Base-by-base conservation (phyloP, 129 eudicot species). In the Logfia minima region DNA sequence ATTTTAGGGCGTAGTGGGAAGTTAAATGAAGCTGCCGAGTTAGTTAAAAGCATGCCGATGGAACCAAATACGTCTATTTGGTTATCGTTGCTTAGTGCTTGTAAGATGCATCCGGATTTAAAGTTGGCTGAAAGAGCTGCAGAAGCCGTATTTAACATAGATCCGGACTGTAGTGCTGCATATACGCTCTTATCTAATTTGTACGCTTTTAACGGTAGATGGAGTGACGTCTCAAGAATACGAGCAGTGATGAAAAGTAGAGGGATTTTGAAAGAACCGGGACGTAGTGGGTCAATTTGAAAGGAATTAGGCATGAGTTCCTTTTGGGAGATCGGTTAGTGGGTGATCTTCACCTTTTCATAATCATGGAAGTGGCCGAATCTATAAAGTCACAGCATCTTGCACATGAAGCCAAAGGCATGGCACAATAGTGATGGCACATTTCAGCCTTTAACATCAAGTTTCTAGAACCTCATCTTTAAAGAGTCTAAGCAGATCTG, bases 151-250 rank as follows among this genome's bases (percentile, higher is more conserved):
- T 81, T 93, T 11, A 52, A 72, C 71, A 32, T 91, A 7, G 92
- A 90, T 78, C 93, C 92, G 11, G 63, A 75, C 73, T 91, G 93
- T 70, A 85, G 88, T 70, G 88, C 93, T 35, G 92, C 92, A 4
- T 87, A 89, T 75, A 81, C 85, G 14, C 78, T 89, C 39, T 81
- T 94, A 64, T 94, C 98, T 4, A 87, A 91, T 76, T 66, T 94
- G 26, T 94, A 94, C 79, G 98, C 97, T 41, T 77, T 65, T 58
- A 79, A 83, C 32, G 93, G 92, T 75, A 86, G 85, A 84, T 89
- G 98, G 96, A 82, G 19, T 34, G 98, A 94, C 76, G 92, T 72
- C 32, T 88, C 90, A 41, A 94, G 90, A 83, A 71, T 89, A 41
- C 87, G 92, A 67, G 79, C 66, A 65, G 31, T 79, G 34, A 94